A percentile compares a stretch with the other conserved stretches of the same genome.
Evolutionary conservation across 495 filamentous ascomycete genomes (phyloP).

Genomic region (Penicillium nucicola): DNA sequence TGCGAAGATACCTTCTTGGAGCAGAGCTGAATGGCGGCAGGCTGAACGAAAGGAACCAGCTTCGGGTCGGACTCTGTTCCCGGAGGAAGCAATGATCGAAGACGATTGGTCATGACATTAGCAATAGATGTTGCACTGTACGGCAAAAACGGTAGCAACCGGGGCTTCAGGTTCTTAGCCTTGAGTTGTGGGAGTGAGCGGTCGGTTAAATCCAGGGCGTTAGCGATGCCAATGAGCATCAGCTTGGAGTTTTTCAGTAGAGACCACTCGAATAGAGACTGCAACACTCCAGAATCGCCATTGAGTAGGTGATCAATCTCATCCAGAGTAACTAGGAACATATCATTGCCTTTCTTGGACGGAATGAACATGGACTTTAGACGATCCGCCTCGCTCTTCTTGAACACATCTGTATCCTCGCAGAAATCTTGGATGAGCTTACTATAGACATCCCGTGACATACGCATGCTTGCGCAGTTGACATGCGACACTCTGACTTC

Average conservation of each 20-base stretch:
- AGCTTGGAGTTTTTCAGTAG: slow-evolving; percentile 73
- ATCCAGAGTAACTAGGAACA: slow-evolving; percentile 82
- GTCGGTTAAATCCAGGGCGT: slow-evolving; percentile 92
- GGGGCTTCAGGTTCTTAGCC: slow-evolving; percentile 83
- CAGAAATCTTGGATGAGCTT: slow-evolving; percentile 67
- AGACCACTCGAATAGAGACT: slow-evolving; percentile 92
- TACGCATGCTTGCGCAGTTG: slow-evolving; percentile 96
- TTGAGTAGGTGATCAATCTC: slow-evolving; percentile 93
- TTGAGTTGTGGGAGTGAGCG: slow-evolving; percentile 93
- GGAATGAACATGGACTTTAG: slow-evolving; percentile 63
- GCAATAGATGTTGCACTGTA: slow-evolving; percentile 90
- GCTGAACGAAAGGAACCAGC: slow-evolving; percentile 85
- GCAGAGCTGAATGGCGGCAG: slow-evolving; percentile 87
- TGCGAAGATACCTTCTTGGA: slow-evolving; percentile 91
- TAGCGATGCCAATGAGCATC: slow-evolving; percentile 88
- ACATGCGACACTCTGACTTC: slow-evolving; percentile 68
- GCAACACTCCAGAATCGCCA: slow-evolving; percentile 79
- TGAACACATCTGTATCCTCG: slow-evolving; percentile 53
- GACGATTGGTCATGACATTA: slow-evolving; percentile 76
- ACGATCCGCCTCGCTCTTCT: slow-evolving; percentile 50
- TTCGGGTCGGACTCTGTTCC: slow-evolving; percentile 47
- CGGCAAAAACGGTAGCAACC: slow-evolving; percentile 86
- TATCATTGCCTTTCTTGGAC: slow-evolving; percentile 46
- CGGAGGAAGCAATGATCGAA: slow-evolving; percentile 64
- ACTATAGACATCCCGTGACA: slow-evolving; percentile 73